Evolutionary conservation across 2,329 filamentous ascomycete genomes (phyloP), one percentile per base, ranked within the genome.

Genomic region (Aspergillus fumigatus): DNA sequence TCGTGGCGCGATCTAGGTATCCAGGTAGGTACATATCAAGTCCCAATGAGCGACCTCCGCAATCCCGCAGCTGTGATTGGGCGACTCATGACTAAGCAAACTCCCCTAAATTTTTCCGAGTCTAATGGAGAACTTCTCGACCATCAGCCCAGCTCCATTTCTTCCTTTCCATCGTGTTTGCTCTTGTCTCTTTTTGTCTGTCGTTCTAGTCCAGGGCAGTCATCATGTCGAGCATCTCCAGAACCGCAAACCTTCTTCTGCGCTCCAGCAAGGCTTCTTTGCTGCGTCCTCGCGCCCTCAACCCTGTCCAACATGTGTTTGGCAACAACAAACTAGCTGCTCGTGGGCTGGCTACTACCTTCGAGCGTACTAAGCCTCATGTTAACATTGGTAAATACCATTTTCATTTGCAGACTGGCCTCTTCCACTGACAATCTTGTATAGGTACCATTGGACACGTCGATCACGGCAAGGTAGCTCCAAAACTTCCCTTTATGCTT

Each of bases 381-480:
- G 93, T 99, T 65, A 99, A 99, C 81, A 94, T 99, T 73, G 94
- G 94, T 90, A 82, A 66, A 58, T 19, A 17, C 19, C n/a, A 51
- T 49, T 48, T 48, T 43, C n/a, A 8, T 23, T 23, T 19, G 10
- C 27, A 2, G 14, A 9, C 23, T 23, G 9, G 2, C 23, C 5
- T 11, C 43, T 23, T 47, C 23, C 11, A 14, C 43, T 47, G 11
- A 47, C 21, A 14, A 25, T 27, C 7, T 40, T 29, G 21, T 41
- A 50, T 54, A 92, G 89, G 89, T 76, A 99, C 94, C 68, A 99
- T 99, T 80, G 94, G 94, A 69, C 94, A 99, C 83, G 94, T 99
- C 79, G 94, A 99, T 85, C 93, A 99, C 81, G 93, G 93, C 82
- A 99, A 99, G 89, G 92, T 96, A 80, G 64, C 73, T 55, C 8